Evolutionary conservation across 371 early-diverging fungal genomes (phyloP), one percentile per base, ranked within the genome.

Genomic region (Mortierella sp.): DNA sequence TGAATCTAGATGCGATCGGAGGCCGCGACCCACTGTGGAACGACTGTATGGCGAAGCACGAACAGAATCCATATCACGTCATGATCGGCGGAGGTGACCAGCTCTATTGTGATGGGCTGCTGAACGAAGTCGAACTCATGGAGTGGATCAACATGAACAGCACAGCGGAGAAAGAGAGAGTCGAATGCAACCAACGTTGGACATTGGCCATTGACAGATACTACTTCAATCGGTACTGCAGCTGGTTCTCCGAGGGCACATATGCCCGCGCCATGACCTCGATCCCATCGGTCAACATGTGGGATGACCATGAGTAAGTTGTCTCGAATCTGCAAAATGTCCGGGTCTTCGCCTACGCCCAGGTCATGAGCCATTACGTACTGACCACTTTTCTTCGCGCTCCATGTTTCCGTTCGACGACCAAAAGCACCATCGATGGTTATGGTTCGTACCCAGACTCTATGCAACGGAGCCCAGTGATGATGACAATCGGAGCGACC

Each of bases 1-100:
- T 14, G 21, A 24, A 40, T 21, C 5, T 64, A 74, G 76, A 60
- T 17, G 80, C 83, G 53, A 62, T 85, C 45, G 88, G 87, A 50
- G 92, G 91, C 24, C 84, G 86, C 44, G 82, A 88, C 49, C 88
- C 90, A 0, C 71, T 95, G 48, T 95, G 95, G 95, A 87, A 86
- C 57, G 95, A 94, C 74, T 80, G 91, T 10, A 55, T 93, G 73
- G 82, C 82, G n/a, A 86, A 88, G 54, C 95, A 94, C 71, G 60
- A 67, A 3, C 71, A 77, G 40, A 67, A 81, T 47, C 94, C 94
- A 2, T 91, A 91, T 70, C 93, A 94, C 69, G 88, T 89, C 37
- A 83, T 90, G 84, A 76, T 95, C 22, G 94, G 95, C 41, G 94
- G 94, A 19, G 96, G 94, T 28, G 95, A 94, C 71, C 96, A 95